These are phyloP conservation scores for Didymella arachidicola DNA, from an alignment of 2,329 filamentous ascomycete species.

Conservation along the genomic window DNA sequence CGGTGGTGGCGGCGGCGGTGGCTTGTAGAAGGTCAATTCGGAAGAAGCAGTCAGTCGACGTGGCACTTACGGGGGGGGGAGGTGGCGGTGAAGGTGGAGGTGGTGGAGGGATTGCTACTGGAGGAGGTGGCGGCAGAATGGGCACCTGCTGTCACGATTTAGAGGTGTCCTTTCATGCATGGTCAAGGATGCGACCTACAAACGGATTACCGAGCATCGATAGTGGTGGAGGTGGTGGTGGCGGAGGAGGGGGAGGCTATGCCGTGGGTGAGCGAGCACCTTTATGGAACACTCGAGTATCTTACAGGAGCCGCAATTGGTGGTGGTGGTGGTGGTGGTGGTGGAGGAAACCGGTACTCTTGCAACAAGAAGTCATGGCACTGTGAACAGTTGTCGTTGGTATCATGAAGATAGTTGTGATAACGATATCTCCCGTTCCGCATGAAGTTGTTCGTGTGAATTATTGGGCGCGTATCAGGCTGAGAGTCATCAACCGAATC, in stretches of 20 bases:
- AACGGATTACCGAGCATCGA: neutral
- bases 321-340: constrained; percentile 1
- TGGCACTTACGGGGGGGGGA: constrained; percentile 18
- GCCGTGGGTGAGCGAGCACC: too few relatives aligned
- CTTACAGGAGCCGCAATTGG: neutral
- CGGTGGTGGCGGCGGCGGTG: constrained; percentile 24
- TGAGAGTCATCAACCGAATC: neutral
- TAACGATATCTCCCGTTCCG: constrained; percentile 1
- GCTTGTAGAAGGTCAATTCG: constrained; percentile 7
- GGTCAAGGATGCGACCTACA: neutral
- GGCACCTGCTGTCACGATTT: neutral
- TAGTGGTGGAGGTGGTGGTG: constrained; percentile 24
- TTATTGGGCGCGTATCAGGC: neutral
- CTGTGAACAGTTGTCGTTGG: constrained; percentile 8
- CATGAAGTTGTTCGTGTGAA: constrained; percentile 2
- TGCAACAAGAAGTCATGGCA: constrained; percentile 14
- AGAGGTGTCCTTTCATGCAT: neutral
- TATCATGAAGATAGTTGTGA: constrained; percentile 7
- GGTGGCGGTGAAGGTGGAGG: constrained; percentile 9
- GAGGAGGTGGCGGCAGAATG: neutral
- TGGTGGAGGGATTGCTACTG: constrained; percentile 8
- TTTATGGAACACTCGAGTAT: neutral
- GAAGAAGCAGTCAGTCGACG: too few relatives aligned
- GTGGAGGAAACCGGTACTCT: neutral
- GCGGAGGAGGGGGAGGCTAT: constrained; percentile 24